Percentiles rank a stretch among this genome's conserved stretches.
Conservation (phyloP, 176 grass and related monocot species). For the sorghum (Sorghum bicolor) region DNA sequence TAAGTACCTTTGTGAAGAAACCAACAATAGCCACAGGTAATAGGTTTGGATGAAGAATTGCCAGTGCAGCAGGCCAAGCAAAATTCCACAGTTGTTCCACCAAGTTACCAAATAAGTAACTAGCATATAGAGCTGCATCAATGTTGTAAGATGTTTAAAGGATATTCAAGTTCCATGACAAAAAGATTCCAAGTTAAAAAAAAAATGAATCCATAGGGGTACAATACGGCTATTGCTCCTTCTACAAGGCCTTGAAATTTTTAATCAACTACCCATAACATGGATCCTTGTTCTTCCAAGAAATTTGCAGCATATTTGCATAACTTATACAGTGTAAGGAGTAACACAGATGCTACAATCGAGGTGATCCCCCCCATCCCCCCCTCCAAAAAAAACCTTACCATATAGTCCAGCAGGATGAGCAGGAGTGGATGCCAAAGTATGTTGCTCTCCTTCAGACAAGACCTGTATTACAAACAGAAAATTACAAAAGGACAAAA, state of each 20-base stretch:
- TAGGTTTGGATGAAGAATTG: constrained; percentile 82
- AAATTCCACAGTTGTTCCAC: constrained; percentile 98
- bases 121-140: constrained; percentile 78
- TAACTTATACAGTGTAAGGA: not conserved
- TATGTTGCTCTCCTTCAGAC: constrained; percentile 60
- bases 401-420: constrained; percentile 80
- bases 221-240: not conserved
- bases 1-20: constrained; percentile 89
- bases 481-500: constrained; percentile 4
- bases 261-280: constrained; percentile 6
- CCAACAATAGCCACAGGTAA: constrained; percentile 90
- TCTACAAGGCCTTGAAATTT: not conserved
- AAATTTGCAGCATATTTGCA: not conserved
- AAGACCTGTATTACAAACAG: constrained; percentile 50
- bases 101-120: constrained; percentile 87
- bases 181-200: not conserved
- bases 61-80: constrained; percentile 82
- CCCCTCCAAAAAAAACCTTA: constrained; percentile 27
- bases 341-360: not conserved
- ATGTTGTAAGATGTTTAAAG: constrained; percentile 34
- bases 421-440: constrained; percentile 71
- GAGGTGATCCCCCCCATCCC: too few relatives aligned
- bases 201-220: not conserved
- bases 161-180: not conserved
- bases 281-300: not conserved